Conservation (phyloP, 2,329 filamentous ascomycete genomes). For the Epicoccum sorghinum region DNA sequence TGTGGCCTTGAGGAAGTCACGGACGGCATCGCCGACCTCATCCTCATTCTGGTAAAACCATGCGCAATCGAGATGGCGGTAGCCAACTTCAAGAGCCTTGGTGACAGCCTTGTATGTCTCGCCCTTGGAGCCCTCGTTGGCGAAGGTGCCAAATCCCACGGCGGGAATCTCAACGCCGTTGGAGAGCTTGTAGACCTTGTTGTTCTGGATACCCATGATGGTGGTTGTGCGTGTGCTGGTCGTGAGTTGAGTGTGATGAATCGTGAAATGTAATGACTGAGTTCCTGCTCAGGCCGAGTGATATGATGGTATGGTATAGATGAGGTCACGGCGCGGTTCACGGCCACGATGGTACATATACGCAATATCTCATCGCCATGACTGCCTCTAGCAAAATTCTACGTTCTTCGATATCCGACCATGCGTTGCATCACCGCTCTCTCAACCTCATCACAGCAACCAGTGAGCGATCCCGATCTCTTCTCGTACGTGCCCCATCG, state of each 20-base stretch:
- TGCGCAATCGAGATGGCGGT: slow-evolving; percentile 71
- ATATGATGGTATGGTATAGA: slow-evolving; percentile 10
- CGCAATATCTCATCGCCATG: slow-evolving; percentile 11
- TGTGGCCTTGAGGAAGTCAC: slow-evolving; percentile 61
- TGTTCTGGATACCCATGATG: slow-evolving; percentile 41
- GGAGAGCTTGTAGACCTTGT: slow-evolving; percentile 58
- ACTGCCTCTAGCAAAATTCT: slow-evolving; percentile 27
- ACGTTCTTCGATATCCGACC: slow-evolving; percentile 17
- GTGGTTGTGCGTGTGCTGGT: slow-evolving; percentile 8
- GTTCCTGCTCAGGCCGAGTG: slow-evolving; percentile 13
- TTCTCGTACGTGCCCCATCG: slow-evolving; percentile 27
- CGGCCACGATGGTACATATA: slow-evolving; percentile 22
- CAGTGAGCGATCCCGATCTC: slow-evolving; percentile 25
- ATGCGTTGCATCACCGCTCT: slow-evolving; percentile 17
- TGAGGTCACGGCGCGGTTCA: slow-evolving; percentile 13
- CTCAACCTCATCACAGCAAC: slow-evolving; percentile 9
- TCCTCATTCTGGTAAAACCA: slow-evolving; percentile 75
- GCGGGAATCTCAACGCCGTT: slow-evolving; percentile 69
- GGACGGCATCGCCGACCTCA: slow-evolving; percentile 71
- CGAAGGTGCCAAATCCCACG: slow-evolving; percentile 76
- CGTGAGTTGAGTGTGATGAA: not conserved
- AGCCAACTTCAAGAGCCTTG: slow-evolving; percentile 64
- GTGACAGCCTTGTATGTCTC: slow-evolving; percentile 63
- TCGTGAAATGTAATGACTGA: slow-evolving; percentile 7
- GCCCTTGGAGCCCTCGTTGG: slow-evolving; percentile 67